Evolutionary conservation across 352 stramenopile genomes (phyloP), one percentile per base, ranked within the genome.

Genomic region (Phytophthora pisi): DNA sequence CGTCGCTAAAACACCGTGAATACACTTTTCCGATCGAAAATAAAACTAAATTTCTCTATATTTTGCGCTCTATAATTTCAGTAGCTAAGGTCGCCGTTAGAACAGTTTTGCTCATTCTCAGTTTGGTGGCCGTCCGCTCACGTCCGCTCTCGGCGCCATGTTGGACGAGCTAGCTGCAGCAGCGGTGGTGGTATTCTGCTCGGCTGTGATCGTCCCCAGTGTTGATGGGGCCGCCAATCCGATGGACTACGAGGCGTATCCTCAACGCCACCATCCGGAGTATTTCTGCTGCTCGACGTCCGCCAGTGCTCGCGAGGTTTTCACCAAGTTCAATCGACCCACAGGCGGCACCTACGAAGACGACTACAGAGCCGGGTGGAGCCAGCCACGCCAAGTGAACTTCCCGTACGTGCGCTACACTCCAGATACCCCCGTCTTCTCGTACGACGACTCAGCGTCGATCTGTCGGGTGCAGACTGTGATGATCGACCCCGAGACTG

Each of bases 251-350:
- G 20, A 63, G 1, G 75, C 64, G 2, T 82, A 72, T 60, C 72
- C 71, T 42, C 63, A 76, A n/a, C 64, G 60, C 20, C 72, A 78
- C 57, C 54, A 70, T 7, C 68, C 72, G 1, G 61, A 76, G 38
- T 80, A 69, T 62, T 82, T 67, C 57, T 82, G 75, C 61, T 80
- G 75, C 11, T 46, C 61, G 10, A 77, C 68, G 13, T 75, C 70
- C 16, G 8, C 53, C 24, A 63, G 40, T 15, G 72, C 47, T 11
- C 64, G 59, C 30, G 65, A 77, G 38, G 60, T 82, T 24, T 82
- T 65, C 38, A 82, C 72, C 5, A 75, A 69, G 52, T 82, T 72
- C 57, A 38, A 54, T 47, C 67, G 68, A 38, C 76, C 76, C 2
- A 51, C 20, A 10, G 70, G 73, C 3, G 70, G 66, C 6, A 64